A percentile compares a stretch with the other conserved stretches of the same genome.
Evolutionary conservation across 352 stramenopile genomes (phyloP).

Genomic region (Salisapilia sapeloensis): DNA sequence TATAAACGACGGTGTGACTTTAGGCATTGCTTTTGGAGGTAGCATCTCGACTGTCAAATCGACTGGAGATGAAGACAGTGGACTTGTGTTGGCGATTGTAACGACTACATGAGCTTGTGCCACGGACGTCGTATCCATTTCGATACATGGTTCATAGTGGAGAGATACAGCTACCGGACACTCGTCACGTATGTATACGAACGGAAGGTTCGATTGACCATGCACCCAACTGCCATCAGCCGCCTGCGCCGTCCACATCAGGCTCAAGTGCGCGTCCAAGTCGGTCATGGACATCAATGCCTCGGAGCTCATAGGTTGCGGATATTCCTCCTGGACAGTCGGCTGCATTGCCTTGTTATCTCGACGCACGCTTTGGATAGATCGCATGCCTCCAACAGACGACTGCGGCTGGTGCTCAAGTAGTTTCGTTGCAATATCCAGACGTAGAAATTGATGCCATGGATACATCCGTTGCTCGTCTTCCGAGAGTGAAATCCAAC

Average conservation of each 20-base stretch:
- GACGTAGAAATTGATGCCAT: conserved; percentile 50
- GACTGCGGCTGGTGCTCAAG: conserved; percentile 4
- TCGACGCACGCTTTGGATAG: conserved; percentile 72
- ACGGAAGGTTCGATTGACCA: conserved; percentile 46
- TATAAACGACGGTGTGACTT: conserved; percentile 47
- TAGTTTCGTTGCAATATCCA: conserved; percentile 35
- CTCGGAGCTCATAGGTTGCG: conserved; percentile 39
- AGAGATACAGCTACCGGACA: conserved; percentile 63
- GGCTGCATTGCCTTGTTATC: conserved; percentile 66
- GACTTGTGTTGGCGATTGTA: conserved; percentile 52
- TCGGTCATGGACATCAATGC: conserved; percentile 29
- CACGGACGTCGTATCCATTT: conserved; percentile 8
- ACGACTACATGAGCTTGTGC: conserved; percentile 55
- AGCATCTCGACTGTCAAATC: conserved; percentile 70
- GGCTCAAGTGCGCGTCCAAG: conserved; percentile 40
- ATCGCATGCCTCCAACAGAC: conserved; percentile 36
- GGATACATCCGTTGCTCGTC: conserved; percentile 8
- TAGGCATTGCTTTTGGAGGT: conserved; percentile 21
- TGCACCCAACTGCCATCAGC: conserved; percentile 8
- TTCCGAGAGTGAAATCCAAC: neutral
- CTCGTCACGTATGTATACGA: conserved; percentile 33
- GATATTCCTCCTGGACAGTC: conserved; percentile 5
- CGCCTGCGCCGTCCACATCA: conserved; percentile 41
- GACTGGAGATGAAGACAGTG: conserved; percentile 24
- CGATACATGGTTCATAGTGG: conserved; percentile 11